A percentile compares a stretch with the other conserved stretches of the same genome.
These are phyloP conservation scores for Pisolithus albus DNA, from an alignment of 768 basidiomycete genomes.

Conservation along the genomic window DNA sequence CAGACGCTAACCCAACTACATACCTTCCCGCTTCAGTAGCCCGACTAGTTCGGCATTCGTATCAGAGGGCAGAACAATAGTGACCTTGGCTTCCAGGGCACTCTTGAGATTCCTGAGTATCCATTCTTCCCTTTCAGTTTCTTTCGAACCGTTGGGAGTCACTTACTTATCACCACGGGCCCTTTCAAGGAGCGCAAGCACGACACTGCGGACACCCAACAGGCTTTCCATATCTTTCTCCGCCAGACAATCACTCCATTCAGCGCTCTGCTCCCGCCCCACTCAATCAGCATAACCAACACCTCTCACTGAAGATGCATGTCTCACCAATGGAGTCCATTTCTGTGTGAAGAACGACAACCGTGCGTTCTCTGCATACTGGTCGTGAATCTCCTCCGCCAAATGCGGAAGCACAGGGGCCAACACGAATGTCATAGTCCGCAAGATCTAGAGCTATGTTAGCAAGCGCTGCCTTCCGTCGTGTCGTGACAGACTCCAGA, in stretches of 20 bases:
- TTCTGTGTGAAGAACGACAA: conserved; percentile 61
- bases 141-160: neutral
- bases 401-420: conserved; percentile 88
- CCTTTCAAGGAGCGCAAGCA: conserved; percentile 65
- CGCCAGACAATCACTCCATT: conserved; percentile 57
- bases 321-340: conserved; percentile 67
- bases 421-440: conserved; percentile 60
- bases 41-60: conserved; percentile 28
- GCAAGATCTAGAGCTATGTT: conserved; percentile 43
- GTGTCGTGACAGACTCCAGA: neutral
- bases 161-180: conserved; percentile 67
- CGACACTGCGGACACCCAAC: conserved; percentile 51
- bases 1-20: neutral
- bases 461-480: neutral
- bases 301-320: neutral
- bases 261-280: conserved; percentile 33
- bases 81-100: conserved; percentile 71
- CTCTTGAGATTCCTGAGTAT: conserved; percentile 60
- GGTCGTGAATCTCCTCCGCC: conserved; percentile 74
- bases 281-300: neutral
- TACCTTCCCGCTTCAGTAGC: conserved; percentile 40
- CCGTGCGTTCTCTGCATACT: conserved; percentile 12
- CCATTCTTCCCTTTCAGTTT: neutral
- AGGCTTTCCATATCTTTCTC: conserved; percentile 59
- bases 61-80: conserved; percentile 47